These are phyloP conservation scores for Phytophthora tubulina DNA, from an alignment of 352 stramenopile species.

Conservation along the genomic window DNA sequence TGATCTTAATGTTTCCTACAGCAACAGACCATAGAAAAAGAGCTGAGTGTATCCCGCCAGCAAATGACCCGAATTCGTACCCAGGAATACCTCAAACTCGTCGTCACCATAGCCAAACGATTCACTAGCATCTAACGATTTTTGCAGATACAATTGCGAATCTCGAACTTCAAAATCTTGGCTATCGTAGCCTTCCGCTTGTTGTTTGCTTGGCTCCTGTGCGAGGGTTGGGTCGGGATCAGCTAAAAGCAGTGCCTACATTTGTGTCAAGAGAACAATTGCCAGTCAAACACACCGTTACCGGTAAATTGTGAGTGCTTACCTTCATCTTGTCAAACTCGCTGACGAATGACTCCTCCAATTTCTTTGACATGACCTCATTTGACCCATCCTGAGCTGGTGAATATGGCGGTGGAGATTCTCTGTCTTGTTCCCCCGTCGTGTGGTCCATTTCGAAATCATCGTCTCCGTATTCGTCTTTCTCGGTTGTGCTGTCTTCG, in stretches of 20 bases:
- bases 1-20: conserved; percentile 27
- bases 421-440: conserved; percentile 28
- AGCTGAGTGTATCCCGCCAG: neutral
- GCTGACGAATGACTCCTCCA: conserved; percentile 37
- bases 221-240: conserved; percentile 2
- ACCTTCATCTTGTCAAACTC: conserved; percentile 59
- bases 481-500: conserved; percentile 35
- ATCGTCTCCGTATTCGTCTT: conserved; percentile 66
- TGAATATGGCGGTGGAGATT: conserved; percentile 7
- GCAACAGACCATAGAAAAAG: neutral
- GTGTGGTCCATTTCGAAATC: conserved; percentile 75
- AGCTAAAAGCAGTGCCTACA: conserved; percentile 17
- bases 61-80: neutral
- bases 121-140: conserved; percentile 33
- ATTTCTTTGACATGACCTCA: neutral
- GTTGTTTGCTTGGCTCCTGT: no score
- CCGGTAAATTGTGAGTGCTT: no score
- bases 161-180: conserved; percentile 16
- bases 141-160: conserved; percentile 13
- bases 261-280: no score
- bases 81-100: conserved; percentile 66
- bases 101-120: conserved; percentile 82
- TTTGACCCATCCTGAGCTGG: neutral
- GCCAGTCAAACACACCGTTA: no score
- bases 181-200: neutral